Evolutionary conservation across 805 yeast species (phyloP).

Genomic region (Cyberlindnera veronae): DNA sequence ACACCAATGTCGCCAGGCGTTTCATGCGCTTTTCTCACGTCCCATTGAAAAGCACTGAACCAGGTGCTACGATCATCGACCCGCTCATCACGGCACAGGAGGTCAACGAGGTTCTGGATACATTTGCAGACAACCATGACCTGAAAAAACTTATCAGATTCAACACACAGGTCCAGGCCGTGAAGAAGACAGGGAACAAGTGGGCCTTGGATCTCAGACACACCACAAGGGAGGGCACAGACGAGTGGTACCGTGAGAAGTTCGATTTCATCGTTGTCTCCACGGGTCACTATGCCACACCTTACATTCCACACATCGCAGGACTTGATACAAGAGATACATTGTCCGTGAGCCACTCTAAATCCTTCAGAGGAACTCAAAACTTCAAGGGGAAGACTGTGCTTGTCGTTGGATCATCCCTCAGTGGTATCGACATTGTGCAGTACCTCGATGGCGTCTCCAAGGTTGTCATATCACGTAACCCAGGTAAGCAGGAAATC

Average conservation of each 20-base stretch:
- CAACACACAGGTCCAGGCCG: conserved; percentile 11
- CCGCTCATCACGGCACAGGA: conserved; percentile 6
- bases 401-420: conserved; percentile 40
- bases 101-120: conserved; percentile 2
- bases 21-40: conserved; percentile 31
- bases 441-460: conserved; percentile 35
- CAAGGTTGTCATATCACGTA: conserved; percentile 49
- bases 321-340: conserved; percentile 43
- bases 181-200: conserved; percentile 10
- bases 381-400: conserved; percentile 38
- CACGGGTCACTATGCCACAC: conserved; percentile 55
- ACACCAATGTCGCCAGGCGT: conserved; percentile 36
- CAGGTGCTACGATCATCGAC: background rate
- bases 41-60: background rate
- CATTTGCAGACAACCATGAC: conserved; percentile 4
- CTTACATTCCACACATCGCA: conserved; percentile 46
- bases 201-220: conserved; percentile 33
- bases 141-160: conserved; percentile 3
- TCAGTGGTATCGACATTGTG: conserved; percentile 41
- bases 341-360: conserved; percentile 27
- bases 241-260: conserved; percentile 39
- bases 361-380: conserved; percentile 38
- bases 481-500: conserved; percentile 5
- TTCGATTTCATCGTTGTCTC: conserved; percentile 58
- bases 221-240: conserved; percentile 3